phyloP scores from a whole-genome alignment of 192 early-diverging fungal genomes.

The Tieghemiomyces parasiticus region DNA sequence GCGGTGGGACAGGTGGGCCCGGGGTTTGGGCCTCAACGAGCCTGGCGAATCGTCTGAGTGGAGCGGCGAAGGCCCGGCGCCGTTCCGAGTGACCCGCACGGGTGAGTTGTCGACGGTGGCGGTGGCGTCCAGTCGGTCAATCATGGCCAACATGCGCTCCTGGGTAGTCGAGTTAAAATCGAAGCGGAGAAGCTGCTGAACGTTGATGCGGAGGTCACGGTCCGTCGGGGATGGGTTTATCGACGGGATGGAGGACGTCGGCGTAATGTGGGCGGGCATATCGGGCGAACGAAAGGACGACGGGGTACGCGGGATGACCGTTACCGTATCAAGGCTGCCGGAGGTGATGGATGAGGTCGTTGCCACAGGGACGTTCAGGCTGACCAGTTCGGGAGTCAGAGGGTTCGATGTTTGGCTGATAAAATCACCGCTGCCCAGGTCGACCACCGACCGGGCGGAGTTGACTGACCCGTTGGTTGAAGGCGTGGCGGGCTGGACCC shows the following conservation, averaged over 20 bases:
- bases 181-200: not conserved
- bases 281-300: not conserved
- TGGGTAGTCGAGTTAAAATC: not conserved
- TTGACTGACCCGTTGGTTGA: too few species aligned
- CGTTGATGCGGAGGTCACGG: not conserved
- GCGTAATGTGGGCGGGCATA: not conserved
- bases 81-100: not conserved
- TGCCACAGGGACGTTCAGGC: too few species aligned
- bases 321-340: not conserved
- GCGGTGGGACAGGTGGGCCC: not conserved
- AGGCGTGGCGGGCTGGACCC: too few species aligned
- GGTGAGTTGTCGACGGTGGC: not conserved
- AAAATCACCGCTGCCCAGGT: too few species aligned
- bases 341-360: not conserved
- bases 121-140: conserved; percentile 1
- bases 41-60: not conserved
- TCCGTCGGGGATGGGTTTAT: not conserved
- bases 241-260: not conserved
- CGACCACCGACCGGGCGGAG: too few species aligned
- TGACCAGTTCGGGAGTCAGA: not conserved
- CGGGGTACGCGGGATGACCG: not conserved
- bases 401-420: not conserved
- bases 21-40: not conserved
- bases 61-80: not conserved
- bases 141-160: not conserved